Conservation (phyloP, 2,329 filamentous ascomycete genomes). For the Fusarium longipes region DNA sequence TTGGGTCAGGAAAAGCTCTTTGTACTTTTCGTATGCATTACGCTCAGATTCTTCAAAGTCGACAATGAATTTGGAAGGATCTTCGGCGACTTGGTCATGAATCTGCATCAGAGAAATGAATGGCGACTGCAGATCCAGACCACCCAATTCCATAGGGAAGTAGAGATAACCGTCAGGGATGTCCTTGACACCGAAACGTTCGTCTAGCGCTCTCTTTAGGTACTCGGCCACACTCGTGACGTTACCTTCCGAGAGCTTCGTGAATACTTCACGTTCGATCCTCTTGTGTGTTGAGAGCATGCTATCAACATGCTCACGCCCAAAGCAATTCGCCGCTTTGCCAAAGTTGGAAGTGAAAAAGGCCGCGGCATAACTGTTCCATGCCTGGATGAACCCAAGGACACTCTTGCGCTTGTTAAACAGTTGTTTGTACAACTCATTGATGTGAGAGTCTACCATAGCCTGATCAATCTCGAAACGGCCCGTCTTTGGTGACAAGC, state of each 20-base stretch:
- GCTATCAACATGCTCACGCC: slow-evolving; percentile 62
- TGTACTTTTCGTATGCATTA: slow-evolving; percentile 50
- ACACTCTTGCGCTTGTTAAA: slow-evolving; percentile 62
- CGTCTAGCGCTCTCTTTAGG: slow-evolving; percentile 62
- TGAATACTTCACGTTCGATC: slow-evolving; percentile 62
- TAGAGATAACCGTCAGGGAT: slow-evolving; percentile 61
- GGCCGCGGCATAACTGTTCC: slow-evolving; percentile 64
- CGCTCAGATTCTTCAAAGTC: slow-evolving; percentile 51
- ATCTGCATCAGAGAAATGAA: slow-evolving; percentile 58
- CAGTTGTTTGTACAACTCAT: slow-evolving; percentile 69
- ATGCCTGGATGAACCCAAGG: slow-evolving; percentile 59
- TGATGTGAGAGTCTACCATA: slow-evolving; percentile 69
- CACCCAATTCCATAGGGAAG: slow-evolving; percentile 59
- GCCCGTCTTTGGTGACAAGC: slow-evolving; percentile 62
- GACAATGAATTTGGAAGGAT: slow-evolving; percentile 49
- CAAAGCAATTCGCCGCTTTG: slow-evolving; percentile 63
- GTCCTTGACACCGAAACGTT: slow-evolving; percentile 61
- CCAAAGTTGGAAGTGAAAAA: slow-evolving; percentile 67
- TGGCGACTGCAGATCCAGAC: slow-evolving; percentile 59
- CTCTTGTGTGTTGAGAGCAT: slow-evolving; percentile 62
- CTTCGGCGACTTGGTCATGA: slow-evolving; percentile 48
- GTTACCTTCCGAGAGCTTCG: slow-evolving; percentile 43
- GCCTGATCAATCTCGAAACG: slow-evolving; percentile 69
- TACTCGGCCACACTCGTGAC: slow-evolving; percentile 63
- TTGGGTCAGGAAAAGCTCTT: slow-evolving; percentile 51